Conservation (phyloP, 352 stramenopile species). For the Globisporangium ultimum region DNA sequence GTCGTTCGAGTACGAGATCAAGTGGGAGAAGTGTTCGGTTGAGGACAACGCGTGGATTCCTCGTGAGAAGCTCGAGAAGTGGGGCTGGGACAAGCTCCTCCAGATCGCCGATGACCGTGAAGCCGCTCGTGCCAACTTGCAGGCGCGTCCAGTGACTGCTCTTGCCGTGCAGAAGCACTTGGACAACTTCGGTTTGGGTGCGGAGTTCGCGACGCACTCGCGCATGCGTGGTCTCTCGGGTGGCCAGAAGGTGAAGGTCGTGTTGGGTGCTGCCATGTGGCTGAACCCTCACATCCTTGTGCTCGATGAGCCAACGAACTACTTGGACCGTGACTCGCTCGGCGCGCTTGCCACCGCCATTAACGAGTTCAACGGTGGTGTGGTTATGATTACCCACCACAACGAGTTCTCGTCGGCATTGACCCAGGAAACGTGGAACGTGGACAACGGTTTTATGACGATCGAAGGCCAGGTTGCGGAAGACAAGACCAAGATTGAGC, state of each 20-base stretch:
- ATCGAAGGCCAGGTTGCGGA: conserved; percentile 84
- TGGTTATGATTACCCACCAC: conserved; percentile 98
- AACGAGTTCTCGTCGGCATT: conserved; percentile 95
- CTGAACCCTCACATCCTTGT: conserved; percentile 95
- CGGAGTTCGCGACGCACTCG: conserved; percentile 97
- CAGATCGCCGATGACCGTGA: conserved; percentile 96
- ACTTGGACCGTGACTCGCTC: conserved; percentile 95
- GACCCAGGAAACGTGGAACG: conserved; percentile 94
- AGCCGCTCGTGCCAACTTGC: conserved; percentile 90
- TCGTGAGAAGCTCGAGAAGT: conserved; percentile 95
- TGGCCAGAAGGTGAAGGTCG: conserved; percentile 99
- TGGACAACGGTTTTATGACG: conserved; percentile 81
- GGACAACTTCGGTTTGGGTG: conserved; percentile 94
- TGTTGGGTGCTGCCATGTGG: conserved; percentile 96
- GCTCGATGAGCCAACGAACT: conserved; percentile 96
- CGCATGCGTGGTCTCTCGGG: conserved; percentile 97
- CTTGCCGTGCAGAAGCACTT: conserved; percentile 97
- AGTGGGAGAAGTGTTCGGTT: conserved; percentile 93
- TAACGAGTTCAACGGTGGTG: conserved; percentile 95
- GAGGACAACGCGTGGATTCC: conserved; percentile 95
- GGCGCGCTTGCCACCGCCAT: conserved; percentile 95
- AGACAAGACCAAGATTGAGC: conserved; percentile 91
- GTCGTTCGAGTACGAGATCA: conserved; percentile 96
- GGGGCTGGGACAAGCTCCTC: conserved; percentile 95
- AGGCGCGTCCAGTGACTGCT: conserved; percentile 92